A percentile compares a stretch with the other conserved stretches of the same genome.
phyloP scores from a whole-genome alignment of 768 basidiomycete species.

The Hygrocybe coccinea region DNA sequence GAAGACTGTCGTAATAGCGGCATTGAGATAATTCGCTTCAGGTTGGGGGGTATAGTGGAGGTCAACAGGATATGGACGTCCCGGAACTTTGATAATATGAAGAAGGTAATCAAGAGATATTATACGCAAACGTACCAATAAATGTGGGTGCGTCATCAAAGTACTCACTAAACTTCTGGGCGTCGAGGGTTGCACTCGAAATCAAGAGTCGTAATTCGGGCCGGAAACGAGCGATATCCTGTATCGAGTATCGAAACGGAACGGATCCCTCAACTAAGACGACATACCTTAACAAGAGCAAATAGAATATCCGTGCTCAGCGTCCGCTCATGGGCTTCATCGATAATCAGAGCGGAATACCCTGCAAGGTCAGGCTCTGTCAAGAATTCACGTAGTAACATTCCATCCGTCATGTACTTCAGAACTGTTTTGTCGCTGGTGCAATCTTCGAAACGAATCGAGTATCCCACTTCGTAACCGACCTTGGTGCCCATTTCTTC shows the following conservation, averaged over 20 bases:
- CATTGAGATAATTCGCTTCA: slow-evolving; percentile 98
- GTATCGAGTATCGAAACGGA: slow-evolving; percentile 10
- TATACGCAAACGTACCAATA: slow-evolving; percentile 53
- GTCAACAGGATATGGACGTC: slow-evolving; percentile 95
- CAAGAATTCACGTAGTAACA: slow-evolving; percentile 94
- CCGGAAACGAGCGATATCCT: slow-evolving; percentile 96
- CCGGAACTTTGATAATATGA: slow-evolving; percentile 62
- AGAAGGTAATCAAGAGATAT: slow-evolving; percentile 6
- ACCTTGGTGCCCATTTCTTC: slow-evolving; percentile 98
- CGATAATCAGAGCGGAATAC: slow-evolving; percentile 93
- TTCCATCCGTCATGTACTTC: slow-evolving; percentile 99
- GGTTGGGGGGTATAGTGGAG: slow-evolving; percentile 99
- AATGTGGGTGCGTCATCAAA: slow-evolving; percentile 97
- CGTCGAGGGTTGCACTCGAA: slow-evolving; percentile 95
- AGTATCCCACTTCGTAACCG: slow-evolving; percentile 98
- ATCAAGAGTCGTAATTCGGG: slow-evolving; percentile 92
- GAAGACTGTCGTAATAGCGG: slow-evolving; percentile 97
- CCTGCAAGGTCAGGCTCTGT: slow-evolving; percentile 96
- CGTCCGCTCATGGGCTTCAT: slow-evolving; percentile 97
- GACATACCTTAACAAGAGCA: slow-evolving; percentile 92
- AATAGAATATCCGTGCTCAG: slow-evolving; percentile 98
- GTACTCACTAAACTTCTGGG: slow-evolving; percentile 96
- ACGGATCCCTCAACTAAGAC: not conserved
- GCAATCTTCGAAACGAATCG: slow-evolving; percentile 98
- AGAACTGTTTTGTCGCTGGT: slow-evolving; percentile 98